A percentile compares a stretch with the other conserved stretches of the same genome.
Evolutionary conservation across 148 eudicot genomes (phyloP).

Genomic region (Polygonum aviculare): DNA sequence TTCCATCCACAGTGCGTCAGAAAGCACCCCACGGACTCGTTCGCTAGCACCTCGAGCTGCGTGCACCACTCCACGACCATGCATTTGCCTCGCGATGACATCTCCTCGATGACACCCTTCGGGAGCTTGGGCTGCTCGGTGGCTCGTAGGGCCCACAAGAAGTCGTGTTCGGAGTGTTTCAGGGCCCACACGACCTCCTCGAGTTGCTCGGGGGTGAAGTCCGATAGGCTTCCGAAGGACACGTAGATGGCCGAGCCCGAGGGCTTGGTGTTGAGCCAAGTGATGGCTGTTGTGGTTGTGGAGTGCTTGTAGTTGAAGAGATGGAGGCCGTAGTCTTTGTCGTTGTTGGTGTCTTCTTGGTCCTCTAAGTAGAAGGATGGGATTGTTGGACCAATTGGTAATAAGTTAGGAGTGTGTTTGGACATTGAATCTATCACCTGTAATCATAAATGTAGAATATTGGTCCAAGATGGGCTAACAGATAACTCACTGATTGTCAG

Average conservation of each 20-base stretch:
- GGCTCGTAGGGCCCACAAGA: constrained; percentile 51
- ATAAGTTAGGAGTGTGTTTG: constrained; percentile 22
- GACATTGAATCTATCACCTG: constrained; percentile 41
- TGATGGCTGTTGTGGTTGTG: constrained; percentile 14
- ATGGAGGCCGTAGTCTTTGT: constrained; percentile 41
- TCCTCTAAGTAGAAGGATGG: constrained; percentile 35
- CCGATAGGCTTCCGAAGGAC: constrained; percentile 54
- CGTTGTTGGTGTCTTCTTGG: constrained; percentile 23
- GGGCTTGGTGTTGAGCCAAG: constrained; percentile 40
- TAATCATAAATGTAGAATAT: not conserved
- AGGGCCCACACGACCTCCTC: constrained; percentile 46
- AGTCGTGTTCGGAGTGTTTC: constrained; percentile 16
- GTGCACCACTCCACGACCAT: constrained; percentile 41
- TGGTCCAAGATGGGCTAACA: not conserved
- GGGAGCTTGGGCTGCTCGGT: constrained; percentile 37
- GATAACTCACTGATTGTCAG: too few relatives aligned
- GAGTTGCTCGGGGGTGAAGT: constrained; percentile 26
- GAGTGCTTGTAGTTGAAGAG: constrained; percentile 23
- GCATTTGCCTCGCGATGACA: constrained; percentile 16
- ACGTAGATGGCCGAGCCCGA: constrained; percentile 36
- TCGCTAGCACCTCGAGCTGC: constrained; percentile 31
- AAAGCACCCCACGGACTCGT: constrained; percentile 34
- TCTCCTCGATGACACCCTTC: constrained; percentile 15
- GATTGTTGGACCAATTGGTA: constrained; percentile 50
- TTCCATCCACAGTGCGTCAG: constrained; percentile 55